phyloP scores from a whole-genome alignment of 2,329 filamentous ascomycete species.

The Tolypocladium ophioglossoides region DNA sequence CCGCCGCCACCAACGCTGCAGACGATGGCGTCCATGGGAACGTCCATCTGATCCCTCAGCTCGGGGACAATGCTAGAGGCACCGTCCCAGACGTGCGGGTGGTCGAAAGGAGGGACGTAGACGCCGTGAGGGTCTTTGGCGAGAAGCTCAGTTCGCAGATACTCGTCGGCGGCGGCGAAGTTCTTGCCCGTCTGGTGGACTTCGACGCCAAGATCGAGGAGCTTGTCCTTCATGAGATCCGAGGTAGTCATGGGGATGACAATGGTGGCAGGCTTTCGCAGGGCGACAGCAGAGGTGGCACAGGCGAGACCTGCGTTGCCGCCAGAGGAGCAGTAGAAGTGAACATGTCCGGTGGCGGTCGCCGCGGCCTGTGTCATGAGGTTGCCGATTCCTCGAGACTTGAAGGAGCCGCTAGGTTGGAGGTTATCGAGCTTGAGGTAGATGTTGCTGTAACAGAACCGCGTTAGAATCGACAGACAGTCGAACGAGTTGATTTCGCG shows the following conservation, averaged over 20 bases:
- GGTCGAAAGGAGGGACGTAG: slow-evolving; percentile 62
- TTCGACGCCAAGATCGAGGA: slow-evolving; percentile 55
- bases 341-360: slow-evolving; percentile 26
- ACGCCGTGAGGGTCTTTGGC: slow-evolving; percentile 40
- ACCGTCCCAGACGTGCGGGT: slow-evolving; percentile 57
- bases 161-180: slow-evolving; percentile 59
- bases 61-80: slow-evolving; percentile 48
- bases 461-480: background rate
- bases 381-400: slow-evolving; percentile 67
- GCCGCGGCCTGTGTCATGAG: slow-evolving; percentile 42
- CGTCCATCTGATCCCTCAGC: slow-evolving; percentile 28
- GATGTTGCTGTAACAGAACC: slow-evolving; percentile 45
- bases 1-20: slow-evolving; percentile 77
- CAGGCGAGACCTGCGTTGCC: slow-evolving; percentile 81
- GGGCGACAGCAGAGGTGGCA: slow-evolving; percentile 56
- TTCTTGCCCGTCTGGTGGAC: slow-evolving; percentile 59
- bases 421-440: slow-evolving; percentile 80
- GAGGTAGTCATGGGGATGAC: slow-evolving; percentile 60
- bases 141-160: slow-evolving; percentile 50
- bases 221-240: slow-evolving; percentile 59
- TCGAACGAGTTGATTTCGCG: background rate
- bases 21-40: slow-evolving; percentile 56
- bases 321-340: slow-evolving; percentile 73
- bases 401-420: slow-evolving; percentile 80
- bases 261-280: slow-evolving; percentile 60